Percentiles rank a stretch among this genome's conserved stretches.
These are phyloP conservation scores for Cutaneotrichosporon mucoides DNA, from an alignment of 1,284 basidiomycete species.

Conservation along the genomic window DNA sequence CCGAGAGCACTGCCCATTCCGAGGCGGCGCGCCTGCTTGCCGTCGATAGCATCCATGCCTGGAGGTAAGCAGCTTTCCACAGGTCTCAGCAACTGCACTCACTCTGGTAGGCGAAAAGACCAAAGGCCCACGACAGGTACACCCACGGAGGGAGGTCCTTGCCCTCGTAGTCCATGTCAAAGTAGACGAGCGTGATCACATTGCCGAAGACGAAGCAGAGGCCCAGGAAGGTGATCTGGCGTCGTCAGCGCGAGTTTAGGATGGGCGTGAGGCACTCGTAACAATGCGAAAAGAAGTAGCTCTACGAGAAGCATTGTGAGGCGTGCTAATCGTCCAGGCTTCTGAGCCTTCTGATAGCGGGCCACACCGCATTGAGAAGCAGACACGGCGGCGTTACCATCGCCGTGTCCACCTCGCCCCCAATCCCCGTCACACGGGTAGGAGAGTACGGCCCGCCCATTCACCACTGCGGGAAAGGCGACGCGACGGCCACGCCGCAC, in stretches of 20 bases:
- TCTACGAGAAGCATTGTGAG: no score
- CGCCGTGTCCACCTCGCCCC: no score
- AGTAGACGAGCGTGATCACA: constrained; percentile 74
- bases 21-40: constrained; percentile 90
- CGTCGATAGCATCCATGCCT: constrained; percentile 54
- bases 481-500: no score
- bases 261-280: no score
- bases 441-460: no score
- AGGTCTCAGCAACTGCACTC: constrained; percentile 69
- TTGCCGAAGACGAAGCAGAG: constrained; percentile 78
- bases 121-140: constrained; percentile 82
- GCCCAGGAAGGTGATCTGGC: constrained; percentile 75
- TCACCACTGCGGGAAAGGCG: no score
- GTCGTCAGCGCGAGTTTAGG: not conserved
- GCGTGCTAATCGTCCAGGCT: no score
- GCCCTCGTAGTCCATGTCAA: constrained; percentile 69
- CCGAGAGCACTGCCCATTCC: constrained; percentile 95
- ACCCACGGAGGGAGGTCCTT: constrained; percentile 71
- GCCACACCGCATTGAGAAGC: no score
- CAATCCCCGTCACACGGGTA: no score
- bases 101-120: constrained; percentile 88
- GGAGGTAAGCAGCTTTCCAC: constrained; percentile 44
- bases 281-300: no score
- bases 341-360: no score
- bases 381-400: no score